Conservation (phyloP, 352 stramenopile species). For the Globisporangium heterothallicum region DNA sequence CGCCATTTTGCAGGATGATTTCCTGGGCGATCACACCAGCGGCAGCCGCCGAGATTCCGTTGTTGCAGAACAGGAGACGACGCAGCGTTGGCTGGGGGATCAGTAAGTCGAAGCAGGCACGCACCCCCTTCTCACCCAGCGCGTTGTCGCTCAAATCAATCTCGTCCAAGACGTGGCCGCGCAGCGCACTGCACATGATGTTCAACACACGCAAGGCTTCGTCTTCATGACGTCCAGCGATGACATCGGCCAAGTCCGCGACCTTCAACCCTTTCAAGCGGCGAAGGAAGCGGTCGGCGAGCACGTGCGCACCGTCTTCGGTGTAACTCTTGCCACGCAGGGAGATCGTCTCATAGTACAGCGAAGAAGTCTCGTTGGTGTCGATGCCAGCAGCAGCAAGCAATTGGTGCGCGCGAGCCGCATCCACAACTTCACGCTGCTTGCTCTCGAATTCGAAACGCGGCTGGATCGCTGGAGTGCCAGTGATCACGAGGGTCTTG, state of each 20-base stretch:
- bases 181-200: conserved; percentile 73
- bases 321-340: conserved; percentile 83
- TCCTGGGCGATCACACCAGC: conserved; percentile 57
- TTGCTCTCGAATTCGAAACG: conserved; percentile 51
- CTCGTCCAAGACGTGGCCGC: conserved; percentile 64
- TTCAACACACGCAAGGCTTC: conserved; percentile 86
- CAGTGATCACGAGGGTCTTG: conserved; percentile 39
- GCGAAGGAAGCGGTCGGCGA: conserved; percentile 45
- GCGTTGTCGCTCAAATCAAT: conserved; percentile 87
- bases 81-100: conserved; percentile 59
- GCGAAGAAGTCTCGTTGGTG: conserved; percentile 22
- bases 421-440: conserved; percentile 69
- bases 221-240: conserved; percentile 86
- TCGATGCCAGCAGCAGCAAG: conserved; percentile 38
- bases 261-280: conserved; percentile 47
- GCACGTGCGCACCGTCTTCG: conserved; percentile 45
- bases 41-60: conserved; percentile 68
- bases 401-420: conserved; percentile 39
- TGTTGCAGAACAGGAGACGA: conserved; percentile 71
- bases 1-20: conserved; percentile 63
- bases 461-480: conserved; percentile 12
- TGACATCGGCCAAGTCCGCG: conserved; percentile 90
- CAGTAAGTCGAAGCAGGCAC: conserved; percentile 67
- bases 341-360: conserved; percentile 48
- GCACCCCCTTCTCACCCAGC: conserved; percentile 69